A percentile compares a stretch with the other conserved stretches of the same genome.
Conservation (phyloP, 148 eudicot species). For the Vaccinium darrowii region DNA sequence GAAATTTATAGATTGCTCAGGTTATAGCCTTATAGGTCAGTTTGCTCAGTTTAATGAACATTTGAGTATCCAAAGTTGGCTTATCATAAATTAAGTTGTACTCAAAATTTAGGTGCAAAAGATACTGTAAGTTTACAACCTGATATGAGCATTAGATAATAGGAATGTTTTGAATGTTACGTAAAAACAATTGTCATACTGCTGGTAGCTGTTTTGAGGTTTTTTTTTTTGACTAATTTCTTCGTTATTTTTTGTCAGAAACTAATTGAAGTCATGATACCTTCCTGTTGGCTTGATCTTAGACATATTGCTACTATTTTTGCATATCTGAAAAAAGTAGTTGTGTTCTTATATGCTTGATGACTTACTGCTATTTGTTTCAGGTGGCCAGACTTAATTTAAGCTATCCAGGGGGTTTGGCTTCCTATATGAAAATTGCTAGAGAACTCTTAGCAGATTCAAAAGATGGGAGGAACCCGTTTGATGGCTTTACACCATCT, state of each 20-base stretch:
- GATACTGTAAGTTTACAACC: not conserved
- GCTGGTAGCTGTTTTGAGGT: not conserved
- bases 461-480: conserved; percentile 89
- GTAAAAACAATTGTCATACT: not conserved
- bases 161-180: not conserved
- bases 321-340: not conserved
- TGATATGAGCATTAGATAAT: not conserved
- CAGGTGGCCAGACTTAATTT: conserved; percentile 74
- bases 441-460: conserved; percentile 85
- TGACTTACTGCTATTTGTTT: conserved; percentile 17
- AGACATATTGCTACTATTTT: not conserved
- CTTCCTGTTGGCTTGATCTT: not conserved
- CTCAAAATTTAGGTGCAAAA: not conserved
- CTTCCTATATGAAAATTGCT: conserved; percentile 77
- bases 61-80: not conserved
- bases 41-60: not conserved
- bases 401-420: conserved; percentile 89
- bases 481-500: conserved; percentile 91
- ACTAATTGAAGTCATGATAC: not conserved
- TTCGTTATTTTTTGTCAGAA: not conserved
- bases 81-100: not conserved
- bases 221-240: not conserved
- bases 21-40: too few species aligned
- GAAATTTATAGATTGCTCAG: not conserved
- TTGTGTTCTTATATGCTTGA: not conserved